Conservation (phyloP, 345 rosid species). For the Salix purpurea region DNA sequence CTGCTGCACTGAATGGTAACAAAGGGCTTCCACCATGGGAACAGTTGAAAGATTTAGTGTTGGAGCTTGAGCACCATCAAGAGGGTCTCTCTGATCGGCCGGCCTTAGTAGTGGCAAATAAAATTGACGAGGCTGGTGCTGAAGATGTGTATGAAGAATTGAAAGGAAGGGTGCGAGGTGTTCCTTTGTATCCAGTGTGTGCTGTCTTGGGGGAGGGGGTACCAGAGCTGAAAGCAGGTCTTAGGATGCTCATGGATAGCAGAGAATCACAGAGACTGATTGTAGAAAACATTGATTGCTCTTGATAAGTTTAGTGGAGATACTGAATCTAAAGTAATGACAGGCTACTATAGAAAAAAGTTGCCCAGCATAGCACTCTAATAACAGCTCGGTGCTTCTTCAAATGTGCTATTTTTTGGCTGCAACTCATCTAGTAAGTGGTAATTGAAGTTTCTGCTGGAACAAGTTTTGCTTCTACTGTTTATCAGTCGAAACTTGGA, state of each 20-base stretch:
- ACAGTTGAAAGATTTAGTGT: conserved; percentile 63
- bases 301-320: neutral
- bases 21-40: conserved; percentile 81
- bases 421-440: neutral
- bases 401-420: neutral
- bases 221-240: conserved; percentile 70
- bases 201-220: conserved; percentile 87
- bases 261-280: conserved; percentile 37
- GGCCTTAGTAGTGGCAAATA: conserved; percentile 73
- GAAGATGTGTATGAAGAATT: conserved; percentile 59
- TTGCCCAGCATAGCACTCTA: neutral
- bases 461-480: neutral
- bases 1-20: conserved; percentile 63
- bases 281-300: conserved; percentile 44
- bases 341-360: neutral
- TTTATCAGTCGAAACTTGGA: neutral
- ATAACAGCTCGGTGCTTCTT: neutral
- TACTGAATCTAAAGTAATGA: neutral
- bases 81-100: conserved; percentile 73
- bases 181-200: conserved; percentile 61
- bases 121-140: conserved; percentile 75
- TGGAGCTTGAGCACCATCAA: conserved; percentile 85
- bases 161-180: conserved; percentile 55
- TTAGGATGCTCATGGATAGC: conserved; percentile 56
- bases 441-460: neutral